These are phyloP conservation scores for Chlamydomonas schloesseri DNA, from an alignment of 139 green algal species.

Conservation along the genomic window DNA sequence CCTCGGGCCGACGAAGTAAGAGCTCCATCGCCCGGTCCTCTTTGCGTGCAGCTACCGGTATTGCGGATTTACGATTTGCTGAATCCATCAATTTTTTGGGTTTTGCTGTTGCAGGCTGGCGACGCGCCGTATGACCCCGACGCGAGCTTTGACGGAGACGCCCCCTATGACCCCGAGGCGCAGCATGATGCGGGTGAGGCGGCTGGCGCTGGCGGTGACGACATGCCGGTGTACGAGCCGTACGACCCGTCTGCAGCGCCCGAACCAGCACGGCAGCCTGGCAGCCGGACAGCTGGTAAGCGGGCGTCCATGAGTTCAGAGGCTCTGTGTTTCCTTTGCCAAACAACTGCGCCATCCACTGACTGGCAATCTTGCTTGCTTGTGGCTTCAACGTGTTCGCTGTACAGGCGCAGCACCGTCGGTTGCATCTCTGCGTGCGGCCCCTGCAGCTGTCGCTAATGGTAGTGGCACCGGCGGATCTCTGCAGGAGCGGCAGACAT, in stretches of 20 bases:
- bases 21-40: too few species aligned
- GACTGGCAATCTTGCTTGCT: too few species aligned
- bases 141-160: slow-evolving; percentile 7
- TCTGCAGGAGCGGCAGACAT: not conserved
- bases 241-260: not conserved
- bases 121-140: slow-evolving; percentile 53
- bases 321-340: too few species aligned
- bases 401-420: not conserved
- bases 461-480: too few species aligned
- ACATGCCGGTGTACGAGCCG: slow-evolving; percentile 13
- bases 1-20: not conserved
- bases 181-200: not conserved
- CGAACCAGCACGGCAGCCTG: too few species aligned
- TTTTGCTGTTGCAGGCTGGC: not conserved
- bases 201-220: not conserved
- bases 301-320: too few species aligned
- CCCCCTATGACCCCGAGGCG: slow-evolving; percentile 40
- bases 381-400: not conserved
- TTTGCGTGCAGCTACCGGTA: too few species aligned
- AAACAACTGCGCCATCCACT: too few species aligned
- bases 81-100: too few species aligned
- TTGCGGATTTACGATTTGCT: too few species aligned
- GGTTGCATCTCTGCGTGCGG: slow-evolving; percentile 1
- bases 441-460: not conserved
- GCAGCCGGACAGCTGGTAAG: too few species aligned